Evolutionary conservation across 1,284 basidiomycete species (phyloP).

Genomic region (Laetiporus sulphureus): DNA sequence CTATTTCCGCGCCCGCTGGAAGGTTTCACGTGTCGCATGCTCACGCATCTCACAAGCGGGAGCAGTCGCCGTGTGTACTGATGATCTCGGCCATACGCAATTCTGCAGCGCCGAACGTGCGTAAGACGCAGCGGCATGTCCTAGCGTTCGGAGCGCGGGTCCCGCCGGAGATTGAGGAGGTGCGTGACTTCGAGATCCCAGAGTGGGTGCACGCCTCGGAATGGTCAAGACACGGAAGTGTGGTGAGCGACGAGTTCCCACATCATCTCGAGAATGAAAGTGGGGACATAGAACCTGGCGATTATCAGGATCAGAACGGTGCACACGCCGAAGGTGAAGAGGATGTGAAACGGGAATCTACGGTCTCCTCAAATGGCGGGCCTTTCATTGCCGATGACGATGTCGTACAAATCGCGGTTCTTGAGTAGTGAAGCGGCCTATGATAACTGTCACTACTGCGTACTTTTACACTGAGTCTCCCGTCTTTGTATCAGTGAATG

Average conservation of each 20-base stretch:
- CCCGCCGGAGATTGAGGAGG: conserved; percentile 37
- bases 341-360: conserved; percentile 3
- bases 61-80: conserved; percentile 27
- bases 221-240: not conserved
- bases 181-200: conserved; percentile 43
- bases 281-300: not conserved
- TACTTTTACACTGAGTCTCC: not conserved
- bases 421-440: conserved; percentile 1
- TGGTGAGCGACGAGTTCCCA: not conserved
- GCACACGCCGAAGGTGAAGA: not conserved
- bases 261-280: too few relatives aligned
- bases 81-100: conserved; percentile 48
- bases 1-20: conserved; percentile 1
- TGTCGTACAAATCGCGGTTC: conserved; percentile 1
- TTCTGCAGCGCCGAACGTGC: conserved; percentile 33
- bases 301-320: not conserved
- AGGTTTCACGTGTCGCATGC: conserved; percentile 12
- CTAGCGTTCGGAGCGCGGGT: conserved; percentile 52
- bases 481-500: not conserved
- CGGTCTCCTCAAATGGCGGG: not conserved
- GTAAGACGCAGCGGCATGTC: conserved; percentile 46
- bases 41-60: conserved; percentile 15
- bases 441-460: not conserved
- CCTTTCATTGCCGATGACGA: not conserved
- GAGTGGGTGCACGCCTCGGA: conserved; percentile 28